Evolutionary conservation across 306 rosid species (phyloP), one percentile per base, ranked within the genome.

Genomic region (Sicyos edulis): DNA sequence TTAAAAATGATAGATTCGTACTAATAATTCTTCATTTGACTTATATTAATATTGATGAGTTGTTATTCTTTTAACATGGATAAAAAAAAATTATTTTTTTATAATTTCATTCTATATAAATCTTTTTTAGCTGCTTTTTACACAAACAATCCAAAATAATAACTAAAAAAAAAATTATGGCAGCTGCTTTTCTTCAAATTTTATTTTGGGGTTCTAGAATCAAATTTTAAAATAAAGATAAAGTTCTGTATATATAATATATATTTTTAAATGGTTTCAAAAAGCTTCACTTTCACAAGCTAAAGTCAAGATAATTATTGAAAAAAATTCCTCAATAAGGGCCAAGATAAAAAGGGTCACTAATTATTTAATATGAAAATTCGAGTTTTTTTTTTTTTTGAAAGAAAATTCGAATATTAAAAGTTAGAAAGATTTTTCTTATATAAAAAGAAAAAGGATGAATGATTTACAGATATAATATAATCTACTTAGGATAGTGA

Each of bases 401-500:
- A n/a, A n/a, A n/a, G 10, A 63, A 40, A n/a, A 3, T 34, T 34
- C 7, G 9, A 63, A 37, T 34, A 10, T 4, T 6, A 63, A 45
- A 17, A 10, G 34, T 4, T 17, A 17, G 8, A 63, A 10, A 42
- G 1, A 17, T n/a, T 10, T 65, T 65, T 65, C 10, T 26, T 26
- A 26, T 26, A 26, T 26, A 26, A 26, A 26, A 26, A 26, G 32
- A 26, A 26, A 26, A 26, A 26, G 3, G 32, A 26, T 47, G 15
- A 10, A 47, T 47, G 47, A 47, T 58, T 4, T 26, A 59, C 9
- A 15, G 16, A 17, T 65, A 24, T 65, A 42, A 40, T 44, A 65
- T 65, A 65, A 63, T 63, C 8, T 63, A 37, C 51, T 65, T 10
- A 20, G 13, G 71, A 65, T 65, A 44, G 71, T 65, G 71, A 44